Evolutionary conservation across 1,284 basidiomycete species (phyloP), one percentile per base, ranked within the genome.

Genomic region (Apiotrichum siamense): DNA sequence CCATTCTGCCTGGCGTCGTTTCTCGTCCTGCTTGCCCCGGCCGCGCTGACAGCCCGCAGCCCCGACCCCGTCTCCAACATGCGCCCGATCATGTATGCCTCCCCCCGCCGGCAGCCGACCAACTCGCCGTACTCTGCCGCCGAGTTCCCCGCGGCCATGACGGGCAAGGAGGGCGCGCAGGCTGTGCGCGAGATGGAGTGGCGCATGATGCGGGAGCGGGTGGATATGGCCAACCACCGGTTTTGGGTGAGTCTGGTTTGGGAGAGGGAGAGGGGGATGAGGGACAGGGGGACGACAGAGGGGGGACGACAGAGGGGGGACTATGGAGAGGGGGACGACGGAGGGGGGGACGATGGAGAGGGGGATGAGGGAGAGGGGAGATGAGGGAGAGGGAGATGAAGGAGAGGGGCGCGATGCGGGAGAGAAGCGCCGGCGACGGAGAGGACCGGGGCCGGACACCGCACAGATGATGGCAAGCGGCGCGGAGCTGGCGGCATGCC

Each of bases 61-160:
- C 70, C 70, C 18, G 70, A 73, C 54, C 69, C 69, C 5, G 26
- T 59, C 20, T 73, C 70, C 9, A 71, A 73, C 49, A 69, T 73
- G 44, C 65, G 70, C 17, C 70, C 70, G 1, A 59, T 73, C 40
- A 60, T 70, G 13, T 73, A 73, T 48, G 66, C 65, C 9, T 65
- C 66, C 13, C 59, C 60, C 43, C 58, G 47, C 7, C 51, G 50
- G 15, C 52, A 57, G 41, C 67, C 70, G 4, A 41, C 55, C 20
- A 63, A 61, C 46, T 67, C 67, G 32, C 67, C 67, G 15, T 70
- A 66, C 50, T 66, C 64, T 12, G 59, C 65, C 7, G 47, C 62
- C n/a, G 69, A 71, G 47, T 73, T 70, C 43, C 66, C 67, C 1
- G 51, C 47, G 4, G 31, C 38, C 7, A 33, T 36, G 36, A 36